Percentiles rank a stretch among this genome's conserved stretches.
phyloP scores from a whole-genome alignment of 305 asterid species.

The Coffea humblotiana region DNA sequence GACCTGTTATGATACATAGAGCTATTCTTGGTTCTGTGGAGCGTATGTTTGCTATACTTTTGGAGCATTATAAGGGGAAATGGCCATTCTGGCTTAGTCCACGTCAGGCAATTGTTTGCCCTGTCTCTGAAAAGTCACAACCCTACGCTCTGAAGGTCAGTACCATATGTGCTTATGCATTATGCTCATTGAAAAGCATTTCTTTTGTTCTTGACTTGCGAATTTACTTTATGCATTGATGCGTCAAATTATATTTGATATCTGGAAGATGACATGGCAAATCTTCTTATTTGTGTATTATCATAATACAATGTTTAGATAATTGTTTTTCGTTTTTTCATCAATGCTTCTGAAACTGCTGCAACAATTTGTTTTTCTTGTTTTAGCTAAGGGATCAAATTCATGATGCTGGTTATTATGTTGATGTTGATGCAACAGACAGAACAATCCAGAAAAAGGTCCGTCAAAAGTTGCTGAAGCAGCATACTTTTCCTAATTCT shows the following conservation, averaged over 20 bases:
- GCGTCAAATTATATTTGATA: background rate
- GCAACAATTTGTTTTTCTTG: conserved; percentile 18
- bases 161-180: conserved; percentile 14
- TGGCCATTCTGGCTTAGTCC: conserved; percentile 99
- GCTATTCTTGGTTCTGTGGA: conserved; percentile 92
- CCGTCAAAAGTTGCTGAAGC: background rate
- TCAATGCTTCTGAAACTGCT: conserved; percentile 23
- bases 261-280: background rate
- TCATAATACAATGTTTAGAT: background rate
- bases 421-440: conserved; percentile 85
- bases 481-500: background rate
- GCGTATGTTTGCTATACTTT: conserved; percentile 84
- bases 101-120: conserved; percentile 89
- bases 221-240: background rate
- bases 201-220: background rate
- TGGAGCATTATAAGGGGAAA: conserved; percentile 89
- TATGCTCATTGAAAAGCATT: background rate
- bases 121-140: conserved; percentile 82
- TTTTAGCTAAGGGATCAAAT: conserved; percentile 68
- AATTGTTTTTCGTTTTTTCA: background rate
- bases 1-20: conserved; percentile 98
- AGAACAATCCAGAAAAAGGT: conserved; percentile 94
- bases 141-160: conserved; percentile 66
- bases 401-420: conserved; percentile 75
- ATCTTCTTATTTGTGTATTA: background rate